phyloP scores from a whole-genome alignment of 2,329 filamentous ascomycete species.

The Alternaria triticimaculans region DNA sequence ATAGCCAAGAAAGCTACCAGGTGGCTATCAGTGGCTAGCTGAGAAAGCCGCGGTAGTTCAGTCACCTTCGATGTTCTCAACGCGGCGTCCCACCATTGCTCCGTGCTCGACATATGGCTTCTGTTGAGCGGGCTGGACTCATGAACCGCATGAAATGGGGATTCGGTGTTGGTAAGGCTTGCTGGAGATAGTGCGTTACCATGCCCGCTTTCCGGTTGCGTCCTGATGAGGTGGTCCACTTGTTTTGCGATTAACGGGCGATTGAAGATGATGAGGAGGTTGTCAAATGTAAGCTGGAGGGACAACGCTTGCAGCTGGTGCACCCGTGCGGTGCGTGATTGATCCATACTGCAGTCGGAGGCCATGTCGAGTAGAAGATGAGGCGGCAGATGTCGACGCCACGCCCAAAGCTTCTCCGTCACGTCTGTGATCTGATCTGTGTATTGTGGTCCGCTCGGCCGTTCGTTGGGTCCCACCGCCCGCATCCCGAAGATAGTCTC shows the following conservation, averaged over 20 bases:
- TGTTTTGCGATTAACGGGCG: slow-evolving; percentile 52
- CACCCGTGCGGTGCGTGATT: slow-evolving; percentile 16
- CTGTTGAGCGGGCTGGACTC: slow-evolving; percentile 10
- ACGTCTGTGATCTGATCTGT: slow-evolving; percentile 24
- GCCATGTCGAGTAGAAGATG: slow-evolving; percentile 28
- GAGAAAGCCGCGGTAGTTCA: slow-evolving; percentile 41
- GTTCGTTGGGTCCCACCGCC: slow-evolving; percentile 9
- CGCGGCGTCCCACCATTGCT: slow-evolving; percentile 50
- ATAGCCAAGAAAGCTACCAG: slow-evolving; percentile 55
- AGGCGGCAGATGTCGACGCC: slow-evolving; percentile 31
- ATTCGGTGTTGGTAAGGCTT: background rate
- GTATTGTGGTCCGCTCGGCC: slow-evolving; percentile 13
- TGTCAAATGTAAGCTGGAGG: slow-evolving; percentile 54
- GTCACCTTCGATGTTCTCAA: slow-evolving; percentile 50
- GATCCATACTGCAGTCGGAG: slow-evolving; percentile 22
- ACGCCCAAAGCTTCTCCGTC: slow-evolving; percentile 26
- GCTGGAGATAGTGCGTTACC: slow-evolving; percentile 6
- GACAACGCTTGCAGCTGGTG: slow-evolving; percentile 50
- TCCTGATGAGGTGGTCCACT: slow-evolving; percentile 37
- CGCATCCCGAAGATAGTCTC: slow-evolving; percentile 34
- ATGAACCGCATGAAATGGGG: slow-evolving; percentile 7
- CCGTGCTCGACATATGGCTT: slow-evolving; percentile 28
- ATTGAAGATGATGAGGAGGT: slow-evolving; percentile 52
- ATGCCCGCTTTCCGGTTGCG: slow-evolving; percentile 12
- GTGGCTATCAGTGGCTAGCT: slow-evolving; percentile 52